Percentiles rank a stretch among this genome's conserved stretches.
Evolutionary conservation across 129 eudicot genomes (phyloP).

Genomic region (Artemisia argyi): DNA sequence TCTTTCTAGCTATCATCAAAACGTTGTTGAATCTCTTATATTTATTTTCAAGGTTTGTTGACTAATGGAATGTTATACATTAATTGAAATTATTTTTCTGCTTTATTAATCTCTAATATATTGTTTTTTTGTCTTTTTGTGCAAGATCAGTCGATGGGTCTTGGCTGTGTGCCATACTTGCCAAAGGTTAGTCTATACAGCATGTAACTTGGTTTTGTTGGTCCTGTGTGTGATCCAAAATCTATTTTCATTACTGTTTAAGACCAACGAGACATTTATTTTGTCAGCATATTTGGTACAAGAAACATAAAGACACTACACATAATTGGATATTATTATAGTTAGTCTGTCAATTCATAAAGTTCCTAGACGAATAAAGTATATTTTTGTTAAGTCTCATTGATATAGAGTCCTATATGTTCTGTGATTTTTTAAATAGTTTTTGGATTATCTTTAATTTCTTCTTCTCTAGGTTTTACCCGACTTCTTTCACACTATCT

Average conservation of each 20-base stretch:
- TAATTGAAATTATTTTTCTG: not conserved
- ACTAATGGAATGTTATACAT: constrained; percentile 17
- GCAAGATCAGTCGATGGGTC: constrained; percentile 90
- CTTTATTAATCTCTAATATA: constrained; percentile 23
- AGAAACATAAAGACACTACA: not conserved
- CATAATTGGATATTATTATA: not conserved
- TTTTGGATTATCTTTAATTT: not conserved
- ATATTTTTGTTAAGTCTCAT: constrained; percentile 3
- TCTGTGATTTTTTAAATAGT: not conserved
- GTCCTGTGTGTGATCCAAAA: not conserved
- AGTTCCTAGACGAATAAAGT: not conserved
- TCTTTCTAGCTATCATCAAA: constrained; percentile 90
- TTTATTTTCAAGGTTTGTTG: constrained; percentile 88
- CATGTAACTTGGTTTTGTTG: constrained; percentile 17
- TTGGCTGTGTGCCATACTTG: constrained; percentile 95
- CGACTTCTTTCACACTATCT: constrained; percentile 80
- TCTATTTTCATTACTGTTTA: not conserved
- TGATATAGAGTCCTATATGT: constrained; percentile 11
- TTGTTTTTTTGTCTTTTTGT: constrained; percentile 17
- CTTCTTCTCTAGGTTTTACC: constrained; percentile 72
- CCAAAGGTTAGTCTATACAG: constrained; percentile 74
- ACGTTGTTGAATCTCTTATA: constrained; percentile 96
- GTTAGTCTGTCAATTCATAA: constrained; percentile 23
- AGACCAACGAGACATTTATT: constrained; percentile 6
- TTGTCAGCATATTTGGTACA: constrained; percentile 6